Conservation (phyloP, 2,329 filamentous ascomycete species). For the Pestalotiopsis sp. region DNA sequence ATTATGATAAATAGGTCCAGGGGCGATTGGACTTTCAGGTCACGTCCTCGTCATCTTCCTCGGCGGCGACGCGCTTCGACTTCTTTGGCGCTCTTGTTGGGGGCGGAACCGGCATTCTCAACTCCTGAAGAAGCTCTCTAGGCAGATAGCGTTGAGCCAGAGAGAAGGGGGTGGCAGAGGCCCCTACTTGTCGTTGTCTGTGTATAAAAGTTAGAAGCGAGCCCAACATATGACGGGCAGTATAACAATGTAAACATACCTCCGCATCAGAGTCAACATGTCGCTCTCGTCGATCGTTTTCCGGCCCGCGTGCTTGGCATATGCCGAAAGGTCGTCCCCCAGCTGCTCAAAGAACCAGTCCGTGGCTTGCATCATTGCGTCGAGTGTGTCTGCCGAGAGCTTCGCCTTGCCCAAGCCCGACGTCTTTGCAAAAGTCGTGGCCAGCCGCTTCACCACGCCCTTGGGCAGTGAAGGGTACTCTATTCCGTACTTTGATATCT, state of each 20-base stretch:
- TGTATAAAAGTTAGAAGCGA: constrained; percentile 21
- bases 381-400: constrained; percentile 73
- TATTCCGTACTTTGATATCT: constrained; percentile 72
- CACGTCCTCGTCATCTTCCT: constrained; percentile 41
- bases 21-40: constrained; percentile 22
- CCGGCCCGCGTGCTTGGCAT: constrained; percentile 79
- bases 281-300: constrained; percentile 88
- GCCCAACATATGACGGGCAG: constrained; percentile 23
- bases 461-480: constrained; percentile 76
- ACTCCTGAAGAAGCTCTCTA: constrained; percentile 78
- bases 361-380: constrained; percentile 76
- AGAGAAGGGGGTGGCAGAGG: constrained; percentile 76
- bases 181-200: constrained; percentile 78
- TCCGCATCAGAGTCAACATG: constrained; percentile 78
- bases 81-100: constrained; percentile 51
- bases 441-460: constrained; percentile 73
- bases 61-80: constrained; percentile 38
- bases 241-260: constrained; percentile 56
- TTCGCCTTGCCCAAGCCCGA: constrained; percentile 68
- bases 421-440: constrained; percentile 70
- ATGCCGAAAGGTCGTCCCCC: constrained; percentile 77
- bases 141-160: constrained; percentile 84
- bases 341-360: constrained; percentile 94
- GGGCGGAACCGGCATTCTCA: constrained; percentile 69
- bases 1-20: neutral